phyloP scores from a whole-genome alignment of 2,329 filamentous ascomycete genomes.

The Leptographium procerum region DNA sequence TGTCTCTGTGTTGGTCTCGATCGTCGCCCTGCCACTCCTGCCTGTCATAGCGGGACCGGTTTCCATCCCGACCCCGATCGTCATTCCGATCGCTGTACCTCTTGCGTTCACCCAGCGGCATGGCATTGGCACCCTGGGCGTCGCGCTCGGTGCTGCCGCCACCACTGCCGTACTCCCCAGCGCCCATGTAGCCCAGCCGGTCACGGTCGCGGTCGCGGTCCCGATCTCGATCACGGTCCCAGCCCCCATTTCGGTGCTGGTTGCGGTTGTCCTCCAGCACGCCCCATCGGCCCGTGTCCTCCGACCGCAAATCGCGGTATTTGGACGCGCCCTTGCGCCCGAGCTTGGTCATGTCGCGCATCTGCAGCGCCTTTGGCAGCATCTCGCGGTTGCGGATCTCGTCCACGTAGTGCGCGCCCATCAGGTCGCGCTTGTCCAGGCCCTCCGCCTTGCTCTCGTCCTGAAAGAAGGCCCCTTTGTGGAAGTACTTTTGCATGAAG shows the following conservation, averaged over 20 bases:
- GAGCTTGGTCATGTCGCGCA: slow-evolving; percentile 85
- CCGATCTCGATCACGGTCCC: slow-evolving; percentile 17
- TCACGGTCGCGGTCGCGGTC: slow-evolving; percentile 12
- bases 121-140: slow-evolving; percentile 56
- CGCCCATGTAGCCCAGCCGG: background rate
- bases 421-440: slow-evolving; percentile 70
- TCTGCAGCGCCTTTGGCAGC: slow-evolving; percentile 82
- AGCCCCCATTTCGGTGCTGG: slow-evolving; percentile 20
- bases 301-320: slow-evolving; percentile 76
- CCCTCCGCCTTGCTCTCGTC: slow-evolving; percentile 67
- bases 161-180: slow-evolving; percentile 21
- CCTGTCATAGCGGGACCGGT: slow-evolving; percentile 1
- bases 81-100: slow-evolving; percentile 3
- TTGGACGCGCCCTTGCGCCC: slow-evolving; percentile 85
- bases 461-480: slow-evolving; percentile 92
- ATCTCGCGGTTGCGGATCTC: slow-evolving; percentile 73
- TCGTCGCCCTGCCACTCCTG: slow-evolving; percentile 7
- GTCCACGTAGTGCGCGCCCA: slow-evolving; percentile 73
- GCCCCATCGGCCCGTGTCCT: slow-evolving; percentile 87
- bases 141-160: slow-evolving; percentile 41
- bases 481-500: slow-evolving; percentile 93
- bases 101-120: slow-evolving; percentile 55
- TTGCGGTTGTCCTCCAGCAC: slow-evolving; percentile 42
- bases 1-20: slow-evolving; percentile 13
- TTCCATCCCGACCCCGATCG: slow-evolving; percentile 13